phyloP scores from a whole-genome alignment of 371 early-diverging fungal genomes.

The Cokeromyces recurvatus region DNA sequence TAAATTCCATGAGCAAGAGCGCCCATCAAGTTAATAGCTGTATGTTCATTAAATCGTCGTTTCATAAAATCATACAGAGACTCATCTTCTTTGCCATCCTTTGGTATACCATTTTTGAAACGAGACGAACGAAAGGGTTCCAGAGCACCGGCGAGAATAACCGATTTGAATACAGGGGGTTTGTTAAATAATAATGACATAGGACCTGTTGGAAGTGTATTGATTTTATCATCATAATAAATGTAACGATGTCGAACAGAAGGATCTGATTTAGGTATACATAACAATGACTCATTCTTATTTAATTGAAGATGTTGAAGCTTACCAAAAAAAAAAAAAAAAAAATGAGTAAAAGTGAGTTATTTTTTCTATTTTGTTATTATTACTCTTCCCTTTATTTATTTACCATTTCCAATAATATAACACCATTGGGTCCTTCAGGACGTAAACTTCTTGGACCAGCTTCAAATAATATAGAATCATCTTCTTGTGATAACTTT shows the following conservation, averaged over 20 bases:
- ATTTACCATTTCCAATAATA: slow-evolving; percentile 75
- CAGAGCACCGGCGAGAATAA: slow-evolving; percentile 36
- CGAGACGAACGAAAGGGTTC: slow-evolving; percentile 73
- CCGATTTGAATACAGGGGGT: slow-evolving; percentile 51
- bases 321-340: slow-evolving; percentile 1
- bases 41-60: slow-evolving; percentile 66
- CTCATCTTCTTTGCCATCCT: slow-evolving; percentile 35
- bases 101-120: slow-evolving; percentile 52
- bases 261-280: slow-evolving; percentile 62
- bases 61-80: slow-evolving; percentile 61
- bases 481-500: slow-evolving; percentile 1
- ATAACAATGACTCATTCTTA: slow-evolving; percentile 31
- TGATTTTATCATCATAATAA: slow-evolving; percentile 63
- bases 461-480: slow-evolving; percentile 66
- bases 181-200: slow-evolving; percentile 37
- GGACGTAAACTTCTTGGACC: slow-evolving; percentile 90
- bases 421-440: slow-evolving; percentile 62
- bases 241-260: slow-evolving; percentile 83
- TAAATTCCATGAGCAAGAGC: slow-evolving; percentile 92
- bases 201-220: slow-evolving; percentile 55
- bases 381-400: background rate
- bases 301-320: slow-evolving; percentile 15
- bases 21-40: slow-evolving; percentile 57
- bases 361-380: background rate
- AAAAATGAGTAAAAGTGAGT: background rate